A percentile compares a stretch with the other conserved stretches of the same genome.
Conservation (phyloP, 306 rosid genomes). For the Oemleria cerasiformis region DNA sequence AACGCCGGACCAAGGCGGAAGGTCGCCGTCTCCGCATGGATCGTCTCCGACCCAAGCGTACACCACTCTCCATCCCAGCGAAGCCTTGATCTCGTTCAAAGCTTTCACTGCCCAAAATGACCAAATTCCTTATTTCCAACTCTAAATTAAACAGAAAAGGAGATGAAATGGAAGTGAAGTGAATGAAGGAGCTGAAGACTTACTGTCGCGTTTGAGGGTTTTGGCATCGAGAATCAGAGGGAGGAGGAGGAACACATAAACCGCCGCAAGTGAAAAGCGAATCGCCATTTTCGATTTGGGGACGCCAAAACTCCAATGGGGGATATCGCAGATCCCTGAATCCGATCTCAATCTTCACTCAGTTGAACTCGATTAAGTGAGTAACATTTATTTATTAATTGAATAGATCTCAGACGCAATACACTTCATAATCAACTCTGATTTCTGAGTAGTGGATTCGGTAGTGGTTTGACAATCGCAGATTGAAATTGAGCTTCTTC, state of each 20-base stretch:
- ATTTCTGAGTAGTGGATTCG: background rate
- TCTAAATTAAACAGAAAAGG: background rate
- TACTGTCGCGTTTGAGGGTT: constrained; percentile 98
- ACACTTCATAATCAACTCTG: background rate
- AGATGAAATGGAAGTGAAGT: background rate
- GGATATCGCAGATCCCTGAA: constrained; percentile 7
- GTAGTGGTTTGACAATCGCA: background rate
- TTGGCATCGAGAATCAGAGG: constrained; percentile 49
- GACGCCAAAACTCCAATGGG: background rate
- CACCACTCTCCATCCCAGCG: constrained; percentile 98
- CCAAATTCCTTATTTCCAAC: constrained; percentile 13
- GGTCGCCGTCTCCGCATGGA: constrained; percentile 96
- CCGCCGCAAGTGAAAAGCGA: constrained; percentile 33
- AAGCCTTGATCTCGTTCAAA: constrained; percentile 95
- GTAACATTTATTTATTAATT: background rate
- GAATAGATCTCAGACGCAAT: background rate
- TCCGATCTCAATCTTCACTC: background rate
- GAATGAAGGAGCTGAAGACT: constrained; percentile 11
- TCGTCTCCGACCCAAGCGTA: constrained; percentile 99
- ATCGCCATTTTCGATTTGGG: constrained; percentile 40
- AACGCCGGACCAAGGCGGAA: constrained; percentile 98
- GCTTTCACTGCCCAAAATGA: constrained; percentile 69
- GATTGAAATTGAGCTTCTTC: background rate
- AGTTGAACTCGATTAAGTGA: background rate
- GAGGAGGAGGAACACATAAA: constrained; percentile 37